Conservation (phyloP, 1,139 yeast genomes). For the Scheffersomyces parashehatae region DNA sequence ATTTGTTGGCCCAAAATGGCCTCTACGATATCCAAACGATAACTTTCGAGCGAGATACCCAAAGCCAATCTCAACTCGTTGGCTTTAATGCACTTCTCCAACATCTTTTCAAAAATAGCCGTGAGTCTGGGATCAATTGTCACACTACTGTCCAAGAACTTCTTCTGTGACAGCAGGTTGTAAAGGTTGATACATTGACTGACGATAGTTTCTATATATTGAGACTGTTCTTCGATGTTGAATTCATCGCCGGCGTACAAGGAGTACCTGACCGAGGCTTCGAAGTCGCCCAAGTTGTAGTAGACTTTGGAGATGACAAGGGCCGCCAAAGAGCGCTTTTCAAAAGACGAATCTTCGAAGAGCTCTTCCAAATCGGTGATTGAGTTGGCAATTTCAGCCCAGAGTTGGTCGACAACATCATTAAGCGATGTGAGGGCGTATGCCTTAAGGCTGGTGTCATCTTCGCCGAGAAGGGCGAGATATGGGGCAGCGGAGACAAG, state of each 20-base stretch:
- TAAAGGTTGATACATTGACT: slow-evolving; percentile 89
- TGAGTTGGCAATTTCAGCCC: slow-evolving; percentile 97
- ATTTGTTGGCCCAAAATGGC: slow-evolving; percentile 53
- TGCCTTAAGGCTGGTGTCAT: slow-evolving; percentile 72
- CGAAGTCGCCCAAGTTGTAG: slow-evolving; percentile 93
- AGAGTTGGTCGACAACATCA: slow-evolving; percentile 80
- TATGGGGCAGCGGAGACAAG: slow-evolving; percentile 84
- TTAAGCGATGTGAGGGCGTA: slow-evolving; percentile 86
- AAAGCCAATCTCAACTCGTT: slow-evolving; percentile 80
- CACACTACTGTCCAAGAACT: slow-evolving; percentile 41
- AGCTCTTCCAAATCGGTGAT: slow-evolving; percentile 86
- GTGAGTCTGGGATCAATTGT: slow-evolving; percentile 63
- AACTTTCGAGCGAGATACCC: slow-evolving; percentile 89
- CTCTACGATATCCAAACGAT: slow-evolving; percentile 79
- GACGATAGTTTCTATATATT: slow-evolving; percentile 89
- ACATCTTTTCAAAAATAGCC: slow-evolving; percentile 81
- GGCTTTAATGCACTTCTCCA: slow-evolving; percentile 69
- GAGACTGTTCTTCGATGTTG: slow-evolving; percentile 72
- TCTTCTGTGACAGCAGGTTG: slow-evolving; percentile 61
- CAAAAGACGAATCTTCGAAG: slow-evolving; percentile 80
- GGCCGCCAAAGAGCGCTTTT: slow-evolving; percentile 83
- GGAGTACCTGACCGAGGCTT: slow-evolving; percentile 85
- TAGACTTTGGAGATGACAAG: slow-evolving; percentile 91
- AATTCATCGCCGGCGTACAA: slow-evolving; percentile 82
- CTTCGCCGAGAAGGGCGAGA: slow-evolving; percentile 83